Evolutionary conservation across 1,139 yeast genomes (phyloP).

Genomic region (Entelexis paramagnoliae): DNA sequence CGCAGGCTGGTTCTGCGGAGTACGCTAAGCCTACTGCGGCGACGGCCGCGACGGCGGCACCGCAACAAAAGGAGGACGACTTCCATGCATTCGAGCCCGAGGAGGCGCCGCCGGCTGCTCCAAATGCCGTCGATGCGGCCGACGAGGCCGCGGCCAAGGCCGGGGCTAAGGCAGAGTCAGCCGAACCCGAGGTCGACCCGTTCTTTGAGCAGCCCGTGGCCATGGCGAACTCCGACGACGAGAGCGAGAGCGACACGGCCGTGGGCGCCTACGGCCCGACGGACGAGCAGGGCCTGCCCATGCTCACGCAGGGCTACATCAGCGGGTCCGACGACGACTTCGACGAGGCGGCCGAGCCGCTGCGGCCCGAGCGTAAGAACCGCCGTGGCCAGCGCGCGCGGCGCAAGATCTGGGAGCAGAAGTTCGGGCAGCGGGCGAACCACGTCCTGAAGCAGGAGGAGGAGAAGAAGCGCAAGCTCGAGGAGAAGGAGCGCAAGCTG

Average conservation of each 20-base stretch:
- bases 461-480: conserved; percentile 43
- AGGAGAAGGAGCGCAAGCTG: conserved; percentile 56
- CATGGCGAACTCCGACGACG: conserved; percentile 15
- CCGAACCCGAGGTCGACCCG: no score
- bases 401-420: conserved; percentile 89
- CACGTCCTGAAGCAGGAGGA: conserved; percentile 61
- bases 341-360: conserved; percentile 39
- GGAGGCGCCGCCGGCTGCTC: no score
- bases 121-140: no score
- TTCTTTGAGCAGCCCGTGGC: conserved; percentile 21
- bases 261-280: background rate
- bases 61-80: background rate
- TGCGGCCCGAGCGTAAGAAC: conserved; percentile 46
- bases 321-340: conserved; percentile 63
- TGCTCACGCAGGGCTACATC: conserved; percentile 62
- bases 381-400: conserved; percentile 96
- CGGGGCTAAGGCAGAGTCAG: no score
- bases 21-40: background rate
- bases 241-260: conserved; percentile 11
- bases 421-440: conserved; percentile 74
- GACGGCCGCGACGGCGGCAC: background rate
- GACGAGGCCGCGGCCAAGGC: no score
- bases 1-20: background rate
- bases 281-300: conserved; percentile 43
- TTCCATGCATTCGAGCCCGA: conserved; percentile 27